Conservation (phyloP, 2,329 filamentous ascomycete genomes). For the Hypoxylon sp. region DNA sequence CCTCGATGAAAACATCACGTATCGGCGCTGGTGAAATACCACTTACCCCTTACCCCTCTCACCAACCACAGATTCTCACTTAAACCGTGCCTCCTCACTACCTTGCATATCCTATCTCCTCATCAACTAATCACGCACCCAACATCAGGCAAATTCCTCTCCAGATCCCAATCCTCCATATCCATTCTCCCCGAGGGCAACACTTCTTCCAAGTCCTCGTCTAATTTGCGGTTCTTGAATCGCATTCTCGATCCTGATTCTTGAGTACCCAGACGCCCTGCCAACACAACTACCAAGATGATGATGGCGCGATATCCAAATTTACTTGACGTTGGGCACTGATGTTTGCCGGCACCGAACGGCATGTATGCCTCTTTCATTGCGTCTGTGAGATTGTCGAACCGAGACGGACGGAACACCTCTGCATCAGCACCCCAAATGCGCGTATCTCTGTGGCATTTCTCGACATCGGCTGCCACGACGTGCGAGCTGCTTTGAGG, state of each 20-base stretch:
- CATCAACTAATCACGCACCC: not conserved
- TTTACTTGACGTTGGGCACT: slow-evolving; percentile 49
- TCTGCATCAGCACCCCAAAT: slow-evolving; percentile 61
- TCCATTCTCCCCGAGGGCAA: slow-evolving; percentile 50
- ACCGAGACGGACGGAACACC: slow-evolving; percentile 58
- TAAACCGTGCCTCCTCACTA: not conserved
- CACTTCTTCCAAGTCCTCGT: not conserved
- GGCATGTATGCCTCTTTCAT: slow-evolving; percentile 52
- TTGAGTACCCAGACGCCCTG: slow-evolving; percentile 38
- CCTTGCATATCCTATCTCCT: slow-evolving; percentile 3
- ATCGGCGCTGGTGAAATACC: not conserved
- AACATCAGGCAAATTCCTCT: not conserved
- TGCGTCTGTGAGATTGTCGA: slow-evolving; percentile 26
- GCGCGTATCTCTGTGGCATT: slow-evolving; percentile 56
- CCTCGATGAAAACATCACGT: not conserved
- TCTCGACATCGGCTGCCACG: slow-evolving; percentile 47
- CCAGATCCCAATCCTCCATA: slow-evolving; percentile 50
- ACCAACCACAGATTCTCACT: not conserved
- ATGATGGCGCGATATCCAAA: slow-evolving; percentile 52
- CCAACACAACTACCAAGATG: slow-evolving; percentile 48
- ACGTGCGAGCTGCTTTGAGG: not conserved
- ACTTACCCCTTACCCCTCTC: too few species aligned
- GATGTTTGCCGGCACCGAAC: slow-evolving; percentile 49
- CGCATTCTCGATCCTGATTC: slow-evolving; percentile 26
- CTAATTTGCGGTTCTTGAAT: slow-evolving; percentile 16